Base-by-base conservation (phyloP, 768 basidiomycete genomes). In the Kwoniella heveanensis region DNA sequence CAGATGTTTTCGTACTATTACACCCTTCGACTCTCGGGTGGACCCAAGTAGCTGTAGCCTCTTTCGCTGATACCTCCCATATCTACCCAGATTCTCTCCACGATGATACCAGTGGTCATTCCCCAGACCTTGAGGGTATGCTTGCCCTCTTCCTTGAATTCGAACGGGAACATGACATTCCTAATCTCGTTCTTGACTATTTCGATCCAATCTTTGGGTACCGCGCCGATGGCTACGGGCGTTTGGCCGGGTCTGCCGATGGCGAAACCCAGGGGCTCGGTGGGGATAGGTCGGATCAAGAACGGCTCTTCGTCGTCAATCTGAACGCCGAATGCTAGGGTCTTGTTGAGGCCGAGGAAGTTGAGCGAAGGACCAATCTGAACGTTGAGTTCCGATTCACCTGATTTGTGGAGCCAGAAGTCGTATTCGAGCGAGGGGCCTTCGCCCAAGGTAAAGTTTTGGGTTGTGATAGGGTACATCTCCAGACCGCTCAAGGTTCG, bases 341-440 rank as follows among this genome's bases (percentile, higher is more conserved):
- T 59, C 30, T 73, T 61, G 21, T 57, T 54, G 9, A 57, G 36
- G 26, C 60, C 60, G 29, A 69, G 54, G 68, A 74, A 74, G 51
- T 74, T 73, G 27, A 72, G 55, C 2, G 65, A 54, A 1, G 76
- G 76, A 4, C 71, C 76, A 32, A 74, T 67, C 44, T 74, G 73
- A 21, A 71, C 53, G 19, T 64, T 69, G 47, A 77, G 49, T 24
- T 69, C 64, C 13, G 29, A 62, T 9, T 62, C 32, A n/a, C 24
- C 46, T 2, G 48, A 54, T 29, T 60, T 49, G 29, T 60, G 44
- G 4, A 69, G 62, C 64, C 65, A 77, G 58, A 74, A 73, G 50
- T 71, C 68, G 52, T 89, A 89, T 76, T 86, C 85, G 55, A 88
- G 69, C 24, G 83, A 82, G 13, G 88, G 88, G 0, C 88, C 88